phyloP scores from a whole-genome alignment of 257 asterid genomes.

The Solanum infundibuliforme region DNA sequence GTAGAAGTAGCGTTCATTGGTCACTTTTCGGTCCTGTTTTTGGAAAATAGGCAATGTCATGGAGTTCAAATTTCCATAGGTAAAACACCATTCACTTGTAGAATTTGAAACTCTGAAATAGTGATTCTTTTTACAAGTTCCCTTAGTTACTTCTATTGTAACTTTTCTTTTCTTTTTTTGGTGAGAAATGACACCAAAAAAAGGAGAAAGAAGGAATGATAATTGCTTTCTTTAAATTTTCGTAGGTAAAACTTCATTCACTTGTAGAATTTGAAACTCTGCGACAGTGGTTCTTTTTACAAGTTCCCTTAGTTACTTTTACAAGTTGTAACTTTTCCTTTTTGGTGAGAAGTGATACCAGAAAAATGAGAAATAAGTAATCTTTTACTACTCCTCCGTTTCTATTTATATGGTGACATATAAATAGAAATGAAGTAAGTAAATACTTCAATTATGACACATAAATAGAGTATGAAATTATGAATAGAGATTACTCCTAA shows the following conservation, averaged over 20 bases:
- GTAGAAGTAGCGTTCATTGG: neutral
- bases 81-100: neutral
- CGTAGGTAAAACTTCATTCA: neutral
- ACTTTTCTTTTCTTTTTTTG: neutral
- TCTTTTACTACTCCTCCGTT: too few relatives aligned
- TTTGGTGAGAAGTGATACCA: neutral
- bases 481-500: too few relatives aligned
- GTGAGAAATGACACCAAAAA: neutral
- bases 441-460: too few relatives aligned
- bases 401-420: too few relatives aligned
- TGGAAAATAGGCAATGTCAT: neutral
- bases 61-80: neutral
- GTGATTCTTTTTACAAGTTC: neutral
- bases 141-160: neutral
- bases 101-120: neutral
- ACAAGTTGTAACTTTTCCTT: neutral
- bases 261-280: neutral
- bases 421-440: too few relatives aligned
- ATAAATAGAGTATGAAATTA: too few relatives aligned
- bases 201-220: too few relatives aligned
- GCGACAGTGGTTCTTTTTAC: neutral
- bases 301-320: neutral
- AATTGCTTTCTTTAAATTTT: neutral
- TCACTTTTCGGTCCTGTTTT: neutral
- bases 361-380: neutral